Conservation (phyloP, 768 basidiomycete species). For the Melanogaster broomeanus region DNA sequence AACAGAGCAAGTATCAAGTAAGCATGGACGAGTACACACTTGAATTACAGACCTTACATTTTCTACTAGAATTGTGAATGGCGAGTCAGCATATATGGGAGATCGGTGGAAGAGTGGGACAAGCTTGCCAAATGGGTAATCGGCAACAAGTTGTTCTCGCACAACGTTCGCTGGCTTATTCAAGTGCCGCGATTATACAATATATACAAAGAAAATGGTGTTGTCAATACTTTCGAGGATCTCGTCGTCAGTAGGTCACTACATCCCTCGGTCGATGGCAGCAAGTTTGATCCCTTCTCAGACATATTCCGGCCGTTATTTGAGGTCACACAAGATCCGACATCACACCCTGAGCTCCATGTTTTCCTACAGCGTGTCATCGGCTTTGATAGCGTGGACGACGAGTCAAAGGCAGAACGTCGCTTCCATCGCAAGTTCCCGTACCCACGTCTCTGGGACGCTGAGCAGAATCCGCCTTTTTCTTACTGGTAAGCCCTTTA, state of each 20-base stretch:
- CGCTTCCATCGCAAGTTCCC: slow-evolving; percentile 94
- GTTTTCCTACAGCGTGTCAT: slow-evolving; percentile 93
- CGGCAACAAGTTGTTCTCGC: slow-evolving; percentile 88
- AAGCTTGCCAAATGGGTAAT: slow-evolving; percentile 98
- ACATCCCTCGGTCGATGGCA: background rate
- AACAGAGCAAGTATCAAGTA: slow-evolving; percentile 98
- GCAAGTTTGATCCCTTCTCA: slow-evolving; percentile 29
- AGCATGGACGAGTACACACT: slow-evolving; percentile 1
- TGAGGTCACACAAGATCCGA: slow-evolving; percentile 92
- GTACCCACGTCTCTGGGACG: slow-evolving; percentile 88
- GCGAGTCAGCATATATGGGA: slow-evolving; percentile 95
- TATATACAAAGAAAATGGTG: slow-evolving; percentile 88
- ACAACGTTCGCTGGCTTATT: slow-evolving; percentile 98
- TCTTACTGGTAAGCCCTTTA: slow-evolving; percentile 77
- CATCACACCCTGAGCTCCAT: slow-evolving; percentile 90
- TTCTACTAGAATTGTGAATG: slow-evolving; percentile 84
- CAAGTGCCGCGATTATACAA: slow-evolving; percentile 95
- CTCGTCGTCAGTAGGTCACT: slow-evolving; percentile 76
- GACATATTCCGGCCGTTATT: slow-evolving; percentile 94
- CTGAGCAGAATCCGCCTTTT: slow-evolving; percentile 88
- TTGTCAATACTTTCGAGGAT: slow-evolving; percentile 85
- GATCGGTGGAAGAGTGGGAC: slow-evolving; percentile 88
- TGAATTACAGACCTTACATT: background rate
- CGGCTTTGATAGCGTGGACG: slow-evolving; percentile 98
- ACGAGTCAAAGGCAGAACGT: slow-evolving; percentile 93